Conservation (phyloP, 2,329 filamentous ascomycete species). For the Colletotrichum eremochloae region DNA sequence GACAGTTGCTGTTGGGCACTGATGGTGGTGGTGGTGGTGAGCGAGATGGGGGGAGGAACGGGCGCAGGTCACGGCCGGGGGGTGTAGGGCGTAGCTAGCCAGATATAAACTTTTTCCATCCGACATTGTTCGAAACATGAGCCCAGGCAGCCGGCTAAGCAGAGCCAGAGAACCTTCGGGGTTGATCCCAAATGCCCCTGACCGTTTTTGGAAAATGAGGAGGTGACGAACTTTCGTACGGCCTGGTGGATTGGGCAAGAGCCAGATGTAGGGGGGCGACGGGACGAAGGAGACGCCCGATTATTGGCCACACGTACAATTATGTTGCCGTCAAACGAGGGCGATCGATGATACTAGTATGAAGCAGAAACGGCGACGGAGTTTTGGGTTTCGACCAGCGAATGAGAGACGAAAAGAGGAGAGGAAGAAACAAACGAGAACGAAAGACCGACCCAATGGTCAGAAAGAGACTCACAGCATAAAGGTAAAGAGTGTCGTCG, state of each 20-base stretch:
- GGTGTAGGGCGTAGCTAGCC: conserved; percentile 35
- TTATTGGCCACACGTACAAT: conserved; percentile 35
- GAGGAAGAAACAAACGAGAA: conserved; percentile 41
- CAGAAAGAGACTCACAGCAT: conserved; percentile 66
- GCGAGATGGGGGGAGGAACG: conserved; percentile 30
- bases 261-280: conserved; percentile 3
- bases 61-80: conserved; percentile 33
- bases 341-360: background rate
- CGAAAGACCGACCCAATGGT: conserved; percentile 34
- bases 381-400: conserved; percentile 37
- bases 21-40: conserved; percentile 12
- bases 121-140: conserved; percentile 40
- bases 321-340: conserved; percentile 30
- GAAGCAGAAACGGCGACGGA: conserved; percentile 30
- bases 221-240: conserved; percentile 35
- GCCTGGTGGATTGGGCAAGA: conserved; percentile 18
- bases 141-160: conserved; percentile 37
- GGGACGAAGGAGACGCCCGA: conserved; percentile 20
- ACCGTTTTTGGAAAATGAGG: conserved; percentile 22
- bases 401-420: background rate
- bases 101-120: conserved; percentile 41
- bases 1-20: conserved; percentile 36
- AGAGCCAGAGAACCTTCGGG: conserved; percentile 37
- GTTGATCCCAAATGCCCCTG: conserved; percentile 30
- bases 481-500: conserved; percentile 53